phyloP scores from a whole-genome alignment of 805 yeast genomes.

The Monosporozyma aquatica region DNA sequence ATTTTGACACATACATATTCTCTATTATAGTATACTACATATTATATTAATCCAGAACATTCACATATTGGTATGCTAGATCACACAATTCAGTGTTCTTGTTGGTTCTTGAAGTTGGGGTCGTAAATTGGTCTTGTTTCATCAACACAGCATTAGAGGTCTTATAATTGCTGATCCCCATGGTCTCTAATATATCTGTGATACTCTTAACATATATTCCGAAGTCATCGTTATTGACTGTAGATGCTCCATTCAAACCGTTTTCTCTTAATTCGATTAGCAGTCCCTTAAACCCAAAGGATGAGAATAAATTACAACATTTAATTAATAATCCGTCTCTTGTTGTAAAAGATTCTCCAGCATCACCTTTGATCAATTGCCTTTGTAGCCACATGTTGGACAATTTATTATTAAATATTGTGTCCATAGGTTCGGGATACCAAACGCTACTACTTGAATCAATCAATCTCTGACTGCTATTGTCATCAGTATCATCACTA shows the following conservation, averaged over 20 bases:
- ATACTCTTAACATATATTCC: constrained; percentile 11
- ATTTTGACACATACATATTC: too few relatives aligned
- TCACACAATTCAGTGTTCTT: constrained; percentile 11
- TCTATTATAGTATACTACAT: too few relatives aligned
- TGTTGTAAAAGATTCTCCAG: constrained; percentile 25
- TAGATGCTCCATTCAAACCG: constrained; percentile 1
- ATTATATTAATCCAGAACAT: constrained; percentile 23
- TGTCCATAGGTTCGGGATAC: constrained; percentile 21
- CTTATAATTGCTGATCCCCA: constrained; percentile 17
- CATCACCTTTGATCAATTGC: constrained; percentile 27
- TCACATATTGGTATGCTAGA: constrained; percentile 25
- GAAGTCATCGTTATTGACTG: constrained; percentile 10
- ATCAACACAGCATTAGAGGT: constrained; percentile 14
- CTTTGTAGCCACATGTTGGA: constrained; percentile 29
- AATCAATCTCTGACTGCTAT: constrained; percentile 11
- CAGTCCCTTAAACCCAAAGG: constrained; percentile 29
- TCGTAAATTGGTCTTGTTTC: constrained; percentile 6
- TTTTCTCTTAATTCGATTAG: constrained; percentile 19
- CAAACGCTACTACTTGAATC: constrained; percentile 21
- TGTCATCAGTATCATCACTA: too few relatives aligned
- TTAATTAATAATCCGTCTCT: constrained; percentile 14
- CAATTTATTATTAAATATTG: constrained; percentile 17
- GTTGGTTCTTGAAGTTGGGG: not conserved
- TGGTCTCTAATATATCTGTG: constrained; percentile 12
- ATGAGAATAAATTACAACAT: constrained; percentile 25